Evolutionary conservation across 1,284 basidiomycete species (phyloP).

Genomic region (Naganishia cerealis): DNA sequence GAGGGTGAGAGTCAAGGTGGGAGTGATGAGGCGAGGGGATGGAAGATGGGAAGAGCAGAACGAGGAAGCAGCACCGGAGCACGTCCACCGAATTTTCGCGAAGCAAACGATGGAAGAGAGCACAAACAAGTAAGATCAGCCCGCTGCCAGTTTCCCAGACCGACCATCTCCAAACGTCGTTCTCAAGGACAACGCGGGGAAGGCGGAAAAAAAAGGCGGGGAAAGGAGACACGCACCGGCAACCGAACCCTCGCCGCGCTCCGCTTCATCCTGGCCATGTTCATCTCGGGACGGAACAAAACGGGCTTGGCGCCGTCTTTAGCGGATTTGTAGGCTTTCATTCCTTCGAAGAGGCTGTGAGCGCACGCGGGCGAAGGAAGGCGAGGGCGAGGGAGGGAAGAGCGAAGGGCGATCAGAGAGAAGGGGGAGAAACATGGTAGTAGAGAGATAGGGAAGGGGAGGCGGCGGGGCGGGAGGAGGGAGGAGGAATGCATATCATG

Average conservation of each 20-base stretch:
- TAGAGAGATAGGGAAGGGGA: slow-evolving; percentile 36
- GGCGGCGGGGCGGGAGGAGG: slow-evolving; percentile 27
- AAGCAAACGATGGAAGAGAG: too few relatives aligned
- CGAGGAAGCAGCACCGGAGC: too few relatives aligned
- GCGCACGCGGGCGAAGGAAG: neutral
- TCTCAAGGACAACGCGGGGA: neutral
- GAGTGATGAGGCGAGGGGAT: too few relatives aligned
- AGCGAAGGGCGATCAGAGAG: slow-evolving; percentile 41
- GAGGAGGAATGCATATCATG: neutral
- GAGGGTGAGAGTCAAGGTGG: neutral
- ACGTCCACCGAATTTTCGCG: too few relatives aligned
- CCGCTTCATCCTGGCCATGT: slow-evolving; percentile 72
- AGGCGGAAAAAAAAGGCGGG: neutral
- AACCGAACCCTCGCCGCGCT: slow-evolving; percentile 66
- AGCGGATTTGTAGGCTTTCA: slow-evolving; percentile 78
- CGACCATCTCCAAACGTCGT: too few relatives aligned
- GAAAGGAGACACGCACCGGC: slow-evolving; percentile 56
- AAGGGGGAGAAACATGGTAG: neutral
- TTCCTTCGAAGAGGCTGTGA: slow-evolving; percentile 74
- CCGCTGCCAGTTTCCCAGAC: too few relatives aligned
- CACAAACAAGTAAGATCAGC: too few relatives aligned
- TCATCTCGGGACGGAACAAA: slow-evolving; percentile 75
- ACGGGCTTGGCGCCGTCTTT: slow-evolving; percentile 60
- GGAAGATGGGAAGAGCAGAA: too few relatives aligned
- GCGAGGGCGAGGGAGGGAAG: slow-evolving; percentile 68